Evolutionary conservation across 495 filamentous ascomycete species (phyloP).

Genomic region (Melanomma pulvis-pyrius): DNA sequence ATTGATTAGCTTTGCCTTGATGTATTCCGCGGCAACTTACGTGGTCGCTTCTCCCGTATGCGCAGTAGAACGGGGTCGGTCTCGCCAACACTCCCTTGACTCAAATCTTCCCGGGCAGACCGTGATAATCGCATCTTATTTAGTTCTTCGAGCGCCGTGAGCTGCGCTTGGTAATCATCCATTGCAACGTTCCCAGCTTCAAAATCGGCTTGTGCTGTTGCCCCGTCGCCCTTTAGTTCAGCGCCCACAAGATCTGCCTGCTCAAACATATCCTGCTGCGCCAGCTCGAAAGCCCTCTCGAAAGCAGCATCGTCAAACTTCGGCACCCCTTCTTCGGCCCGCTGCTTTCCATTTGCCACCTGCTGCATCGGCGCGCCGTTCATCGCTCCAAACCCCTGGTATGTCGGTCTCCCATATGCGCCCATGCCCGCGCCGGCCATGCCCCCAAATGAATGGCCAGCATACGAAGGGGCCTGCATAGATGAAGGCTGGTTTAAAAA

Average conservation of each 20-base stretch:
- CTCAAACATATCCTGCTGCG: constrained; percentile 36
- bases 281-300: constrained; percentile 61
- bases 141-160: not conserved
- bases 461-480: constrained; percentile 9
- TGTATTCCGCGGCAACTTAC: constrained; percentile 3
- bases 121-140: not conserved
- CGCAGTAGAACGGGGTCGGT: constrained; percentile 28
- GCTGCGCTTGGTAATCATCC: no score
- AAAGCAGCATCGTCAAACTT: constrained; percentile 66
- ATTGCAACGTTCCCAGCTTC: no score
- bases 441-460: constrained; percentile 21
- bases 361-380: constrained; percentile 8
- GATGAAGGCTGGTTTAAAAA: constrained; percentile 30
- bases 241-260: not conserved
- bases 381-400: constrained; percentile 9
- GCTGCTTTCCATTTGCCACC: constrained; percentile 36
- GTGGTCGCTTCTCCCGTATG: constrained; percentile 23
- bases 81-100: not conserved
- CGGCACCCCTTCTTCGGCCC: constrained; percentile 21
- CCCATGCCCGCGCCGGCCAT: constrained; percentile 28
- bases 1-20: not conserved
- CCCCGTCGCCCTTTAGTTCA: not conserved
- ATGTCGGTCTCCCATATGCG: constrained; percentile 13
- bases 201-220: no score
- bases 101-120: not conserved